phyloP scores from a whole-genome alignment of 2,329 filamentous ascomycete genomes.

The Ophioceras dolichostomum region DNA sequence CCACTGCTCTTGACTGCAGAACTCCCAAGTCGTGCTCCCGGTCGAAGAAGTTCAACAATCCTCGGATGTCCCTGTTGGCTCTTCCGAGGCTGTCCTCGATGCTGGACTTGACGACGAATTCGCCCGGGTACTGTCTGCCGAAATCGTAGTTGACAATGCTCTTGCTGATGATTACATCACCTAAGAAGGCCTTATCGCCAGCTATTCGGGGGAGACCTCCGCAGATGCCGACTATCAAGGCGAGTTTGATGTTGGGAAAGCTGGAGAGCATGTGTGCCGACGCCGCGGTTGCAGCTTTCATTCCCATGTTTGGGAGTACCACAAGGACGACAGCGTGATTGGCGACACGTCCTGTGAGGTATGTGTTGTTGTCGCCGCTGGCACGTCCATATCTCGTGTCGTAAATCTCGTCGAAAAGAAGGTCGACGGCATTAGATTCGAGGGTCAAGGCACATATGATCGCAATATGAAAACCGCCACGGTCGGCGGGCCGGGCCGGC shows the following conservation, averaged over 20 bases:
- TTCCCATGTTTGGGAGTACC: slow-evolving; percentile 16
- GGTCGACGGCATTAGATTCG: neutral
- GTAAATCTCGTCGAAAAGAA: neutral
- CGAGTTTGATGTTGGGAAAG: slow-evolving; percentile 19
- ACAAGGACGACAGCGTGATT: slow-evolving; percentile 16
- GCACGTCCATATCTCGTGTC: neutral
- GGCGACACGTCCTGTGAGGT: slow-evolving; percentile 16
- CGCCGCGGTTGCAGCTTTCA: slow-evolving; percentile 12
- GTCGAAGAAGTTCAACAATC: neutral
- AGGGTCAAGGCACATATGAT: neutral
- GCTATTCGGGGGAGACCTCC: slow-evolving; percentile 14
- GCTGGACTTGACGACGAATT: slow-evolving; percentile 13
- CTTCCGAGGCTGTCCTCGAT: neutral
- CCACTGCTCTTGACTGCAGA: neutral
- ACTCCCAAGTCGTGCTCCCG: neutral
- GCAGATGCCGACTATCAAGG: slow-evolving; percentile 25
- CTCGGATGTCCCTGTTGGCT: neutral
- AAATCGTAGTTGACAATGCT: slow-evolving; percentile 16
- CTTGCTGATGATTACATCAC: slow-evolving; percentile 20
- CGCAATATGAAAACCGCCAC: neutral
- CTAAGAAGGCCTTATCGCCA: slow-evolving; percentile 9
- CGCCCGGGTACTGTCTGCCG: slow-evolving; percentile 11
- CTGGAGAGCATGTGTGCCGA: slow-evolving; percentile 17
- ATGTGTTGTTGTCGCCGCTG: slow-evolving; percentile 6
- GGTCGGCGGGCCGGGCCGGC: neutral